Conservation (phyloP, 2,329 filamentous ascomycete genomes). For the Cercospora janseana region DNA sequence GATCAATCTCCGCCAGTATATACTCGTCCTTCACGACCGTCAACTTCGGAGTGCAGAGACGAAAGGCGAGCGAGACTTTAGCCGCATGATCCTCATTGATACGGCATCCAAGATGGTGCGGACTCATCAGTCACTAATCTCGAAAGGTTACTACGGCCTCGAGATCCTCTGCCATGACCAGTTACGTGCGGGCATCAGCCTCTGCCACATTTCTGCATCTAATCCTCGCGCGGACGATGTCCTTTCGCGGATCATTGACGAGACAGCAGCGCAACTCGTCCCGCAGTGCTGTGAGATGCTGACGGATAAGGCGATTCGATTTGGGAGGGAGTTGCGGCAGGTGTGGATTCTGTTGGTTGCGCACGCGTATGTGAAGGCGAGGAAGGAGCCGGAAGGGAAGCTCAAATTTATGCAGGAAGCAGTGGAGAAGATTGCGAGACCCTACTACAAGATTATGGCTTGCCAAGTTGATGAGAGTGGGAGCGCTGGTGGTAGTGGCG, state of each 20-base stretch:
- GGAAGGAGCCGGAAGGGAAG: constrained; percentile 27
- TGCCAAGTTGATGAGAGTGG: constrained; percentile 29
- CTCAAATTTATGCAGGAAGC: constrained; percentile 35
- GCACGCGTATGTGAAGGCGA: constrained; percentile 30
- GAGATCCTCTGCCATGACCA: constrained; percentile 34
- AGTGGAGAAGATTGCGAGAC: constrained; percentile 32
- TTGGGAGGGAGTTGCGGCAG: constrained; percentile 34
- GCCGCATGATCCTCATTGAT: constrained; percentile 33
- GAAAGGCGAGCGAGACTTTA: constrained; percentile 32
- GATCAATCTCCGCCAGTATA: constrained; percentile 36
- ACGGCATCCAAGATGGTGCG: constrained; percentile 32
- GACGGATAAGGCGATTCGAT: constrained; percentile 32
- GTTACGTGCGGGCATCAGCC: constrained; percentile 32
- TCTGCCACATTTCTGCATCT: constrained; percentile 30
- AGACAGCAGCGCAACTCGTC: constrained; percentile 26
- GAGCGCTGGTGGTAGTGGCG: too few relatives aligned
- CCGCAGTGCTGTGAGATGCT: constrained; percentile 33
- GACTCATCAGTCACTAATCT: constrained; percentile 28
- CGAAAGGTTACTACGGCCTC: constrained; percentile 29
- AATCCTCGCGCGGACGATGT: constrained; percentile 29
- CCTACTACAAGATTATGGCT: constrained; percentile 37
- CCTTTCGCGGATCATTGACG: constrained; percentile 26
- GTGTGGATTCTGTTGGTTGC: constrained; percentile 35
- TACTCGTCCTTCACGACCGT: constrained; percentile 34
- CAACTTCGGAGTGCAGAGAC: constrained; percentile 31